Percentiles rank a stretch among this genome's conserved stretches.
These are phyloP conservation scores for Scytalidium lignicola DNA, from an alignment of 2,329 filamentous ascomycete species.

Conservation along the genomic window DNA sequence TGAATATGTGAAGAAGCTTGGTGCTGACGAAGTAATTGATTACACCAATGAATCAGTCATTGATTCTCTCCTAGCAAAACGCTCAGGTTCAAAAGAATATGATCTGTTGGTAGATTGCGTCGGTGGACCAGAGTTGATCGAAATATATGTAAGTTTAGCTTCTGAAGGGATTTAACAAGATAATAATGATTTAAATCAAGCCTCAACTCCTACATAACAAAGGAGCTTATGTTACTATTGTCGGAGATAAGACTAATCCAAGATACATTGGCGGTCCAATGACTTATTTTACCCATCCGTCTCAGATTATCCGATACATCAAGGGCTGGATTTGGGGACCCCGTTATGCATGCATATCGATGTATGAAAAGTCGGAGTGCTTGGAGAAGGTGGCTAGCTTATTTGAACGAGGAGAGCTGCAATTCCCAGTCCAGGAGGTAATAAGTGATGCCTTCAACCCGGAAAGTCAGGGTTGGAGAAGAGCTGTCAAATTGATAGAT, in stretches of 20 bases:
- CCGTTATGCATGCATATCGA: conserved; percentile 20
- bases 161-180: background rate
- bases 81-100: conserved; percentile 5
- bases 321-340: conserved; percentile 24
- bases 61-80: conserved; percentile 10
- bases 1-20: conserved; percentile 19
- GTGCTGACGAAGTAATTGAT: conserved; percentile 24
- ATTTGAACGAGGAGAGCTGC: conserved; percentile 15
- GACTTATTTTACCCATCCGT: conserved; percentile 21
- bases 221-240: conserved; percentile 25
- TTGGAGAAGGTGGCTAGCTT: conserved; percentile 14
- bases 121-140: conserved; percentile 15
- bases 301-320: conserved; percentile 20
- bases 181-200: conserved; percentile 6
- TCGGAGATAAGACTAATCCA: conserved; percentile 23
- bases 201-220: conserved; percentile 16
- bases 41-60: conserved; percentile 19
- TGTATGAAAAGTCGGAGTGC: conserved; percentile 9
- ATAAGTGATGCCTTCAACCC: conserved; percentile 16
- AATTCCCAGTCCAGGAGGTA: conserved; percentile 15
- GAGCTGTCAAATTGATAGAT: conserved; percentile 15
- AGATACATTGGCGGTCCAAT: conserved; percentile 20
- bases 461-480: conserved; percentile 17
- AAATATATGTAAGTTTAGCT: conserved; percentile 14
- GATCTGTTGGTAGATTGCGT: conserved; percentile 23